These are phyloP conservation scores for Neurospora sp. DNA, from an alignment of 495 filamentous ascomycete species.

Conservation along the genomic window DNA sequence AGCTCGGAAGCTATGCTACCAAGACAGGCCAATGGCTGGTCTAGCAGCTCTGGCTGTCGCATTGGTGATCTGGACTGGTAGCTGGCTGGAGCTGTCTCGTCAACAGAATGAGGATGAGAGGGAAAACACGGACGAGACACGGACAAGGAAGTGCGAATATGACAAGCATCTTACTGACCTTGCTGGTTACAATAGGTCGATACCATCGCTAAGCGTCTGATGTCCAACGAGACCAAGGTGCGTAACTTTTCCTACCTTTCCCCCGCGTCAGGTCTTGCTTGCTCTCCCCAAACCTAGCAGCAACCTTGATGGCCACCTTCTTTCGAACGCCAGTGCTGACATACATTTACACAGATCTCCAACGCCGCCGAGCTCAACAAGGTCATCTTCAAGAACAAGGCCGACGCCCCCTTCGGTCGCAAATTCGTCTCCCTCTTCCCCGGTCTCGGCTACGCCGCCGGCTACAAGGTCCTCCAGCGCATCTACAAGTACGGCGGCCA, in stretches of 20 bases:
- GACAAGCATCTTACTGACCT: conserved; percentile 4
- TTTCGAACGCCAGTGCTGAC: too few species aligned
- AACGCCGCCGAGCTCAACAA: conserved; percentile 57
- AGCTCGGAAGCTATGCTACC: not conserved
- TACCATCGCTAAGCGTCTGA: conserved; percentile 95
- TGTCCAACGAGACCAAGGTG: conserved; percentile 89
- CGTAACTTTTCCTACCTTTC: not conserved
- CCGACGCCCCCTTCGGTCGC: conserved; percentile 50
- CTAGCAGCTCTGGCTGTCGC: not conserved
- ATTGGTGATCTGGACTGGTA: not conserved
- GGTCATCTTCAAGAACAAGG: conserved; percentile 91
- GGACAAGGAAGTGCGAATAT: not conserved
- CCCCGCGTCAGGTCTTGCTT: too few species aligned
- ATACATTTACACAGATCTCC: conserved; percentile 40
- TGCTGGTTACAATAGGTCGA: conserved; percentile 63
- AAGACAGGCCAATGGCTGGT: conserved; percentile 9
- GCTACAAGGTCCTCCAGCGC: conserved; percentile 95
- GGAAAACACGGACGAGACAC: not conserved
- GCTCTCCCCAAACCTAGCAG: not conserved
- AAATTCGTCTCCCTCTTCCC: conserved; percentile 97
- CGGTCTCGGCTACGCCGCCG: conserved; percentile 90
- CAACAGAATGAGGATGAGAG: not conserved
- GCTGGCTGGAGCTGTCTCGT: not conserved
- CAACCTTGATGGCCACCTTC: not conserved
- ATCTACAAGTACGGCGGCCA: conserved; percentile 99